Base-by-base conservation (phyloP, 768 basidiomycete species). In the Rhodotorula toruloides region DNA sequence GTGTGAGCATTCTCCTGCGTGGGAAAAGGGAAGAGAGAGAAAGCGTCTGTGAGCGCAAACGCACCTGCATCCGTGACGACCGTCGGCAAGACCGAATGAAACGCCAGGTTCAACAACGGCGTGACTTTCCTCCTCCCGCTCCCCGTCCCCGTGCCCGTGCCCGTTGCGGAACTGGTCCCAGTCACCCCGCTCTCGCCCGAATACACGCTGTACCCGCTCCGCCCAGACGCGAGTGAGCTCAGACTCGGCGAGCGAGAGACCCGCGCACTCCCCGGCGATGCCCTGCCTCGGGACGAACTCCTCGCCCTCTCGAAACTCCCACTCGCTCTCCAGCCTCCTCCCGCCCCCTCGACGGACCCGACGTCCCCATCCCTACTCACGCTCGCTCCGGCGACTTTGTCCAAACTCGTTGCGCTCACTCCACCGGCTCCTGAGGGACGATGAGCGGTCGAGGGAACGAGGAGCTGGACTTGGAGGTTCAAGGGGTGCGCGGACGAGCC, bases 391-490 rank as follows among this genome's bases (percentile, higher is more conserved):
- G 70, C 70, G 31, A 71, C 55, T 2, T 61, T 65, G 7, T 58
- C 70, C 34, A 71, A 54, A 19, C 40, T 46, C 22, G 22, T 25
- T 36, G 22, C 49, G n/a, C 25, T 32, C 47, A 11, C 29, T 29
- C 27, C 19, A 12, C 47, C 27, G 8, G 3, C 37, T 12, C 39
- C 29, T 21, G 42, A 75, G 71, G 19, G 40, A 43, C n/a, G 55
- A 31, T 37, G 81, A 75, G 53, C 29, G 14, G 46, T 49, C 76
- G 76, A 25, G 77, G 84, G 87, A 10, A 89, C 89, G 2, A 94
- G 87, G 47, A 96, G 86, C 77, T 96, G 92, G 17, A 96, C 86
- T 73, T 96, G 92, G 1, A 94, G 81, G 76, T 93, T 92, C 49
- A 93, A 81, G 1, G 91, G 88, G 70, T 93, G 90, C 68, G 88